Percentiles rank a stretch among this genome's conserved stretches.
Evolutionary conservation across 1,139 yeast genomes (phyloP).

Genomic region (Blastobotrys ciferrii): DNA sequence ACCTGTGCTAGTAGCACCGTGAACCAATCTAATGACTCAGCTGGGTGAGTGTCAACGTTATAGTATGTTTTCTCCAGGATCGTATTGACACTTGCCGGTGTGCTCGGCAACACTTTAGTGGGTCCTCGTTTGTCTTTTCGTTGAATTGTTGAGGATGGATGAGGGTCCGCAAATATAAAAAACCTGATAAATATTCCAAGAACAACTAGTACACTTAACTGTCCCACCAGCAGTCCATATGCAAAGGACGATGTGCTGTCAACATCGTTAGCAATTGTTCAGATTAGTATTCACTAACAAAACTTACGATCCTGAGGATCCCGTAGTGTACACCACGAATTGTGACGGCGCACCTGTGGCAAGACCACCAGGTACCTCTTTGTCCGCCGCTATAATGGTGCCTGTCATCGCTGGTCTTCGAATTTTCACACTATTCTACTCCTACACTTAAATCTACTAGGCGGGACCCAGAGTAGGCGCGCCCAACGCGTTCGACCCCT

Average conservation of each 20-base stretch:
- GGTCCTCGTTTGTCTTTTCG: conserved; percentile 19
- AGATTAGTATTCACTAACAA: neutral
- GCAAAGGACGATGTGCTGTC: conserved; percentile 32
- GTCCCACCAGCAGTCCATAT: conserved; percentile 54
- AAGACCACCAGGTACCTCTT: neutral
- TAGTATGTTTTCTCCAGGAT: conserved; percentile 90
- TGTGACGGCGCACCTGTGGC: neutral
- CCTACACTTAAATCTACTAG: too few species aligned
- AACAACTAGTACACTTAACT: conserved; percentile 75
- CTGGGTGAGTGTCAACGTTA: conserved; percentile 78
- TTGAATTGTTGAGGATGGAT: conserved; percentile 23
- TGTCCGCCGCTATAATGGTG: conserved; percentile 1
- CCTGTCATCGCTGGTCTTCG: neutral
- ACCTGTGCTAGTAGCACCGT: conserved; percentile 91
- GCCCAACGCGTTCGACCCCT: too few species aligned
- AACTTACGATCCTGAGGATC: conserved; percentile 1
- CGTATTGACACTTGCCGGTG: conserved; percentile 36
- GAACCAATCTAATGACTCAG: conserved; percentile 96
- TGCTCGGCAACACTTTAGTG: conserved; percentile 33
- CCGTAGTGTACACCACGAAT: conserved; percentile 5
- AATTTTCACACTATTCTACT: neutral
- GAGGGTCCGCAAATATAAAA: conserved; percentile 80
- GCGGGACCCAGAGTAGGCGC: too few species aligned
- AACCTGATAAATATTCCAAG: conserved; percentile 75
- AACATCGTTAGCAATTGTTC: neutral